Evolutionary conservation across 2,329 filamentous ascomycete species (phyloP).

Genomic region (Fusarium sacchari): DNA sequence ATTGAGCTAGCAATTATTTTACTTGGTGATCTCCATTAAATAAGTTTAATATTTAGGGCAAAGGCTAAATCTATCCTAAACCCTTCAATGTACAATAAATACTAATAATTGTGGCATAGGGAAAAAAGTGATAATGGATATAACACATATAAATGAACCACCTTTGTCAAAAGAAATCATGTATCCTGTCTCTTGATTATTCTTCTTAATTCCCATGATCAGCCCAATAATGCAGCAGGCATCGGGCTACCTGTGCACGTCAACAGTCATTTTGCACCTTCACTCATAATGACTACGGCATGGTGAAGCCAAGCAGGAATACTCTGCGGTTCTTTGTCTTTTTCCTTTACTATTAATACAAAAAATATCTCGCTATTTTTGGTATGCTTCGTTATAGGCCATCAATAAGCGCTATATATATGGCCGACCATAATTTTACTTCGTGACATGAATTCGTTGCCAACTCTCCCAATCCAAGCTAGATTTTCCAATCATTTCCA

Average conservation of each 20-base stretch:
- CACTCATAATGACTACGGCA: background rate
- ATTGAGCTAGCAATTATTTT: background rate
- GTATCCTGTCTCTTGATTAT: background rate
- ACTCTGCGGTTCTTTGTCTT: background rate
- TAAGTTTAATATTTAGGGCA: background rate
- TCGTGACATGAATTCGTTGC: conserved; percentile 11
- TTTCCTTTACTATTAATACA: conserved; percentile 26
- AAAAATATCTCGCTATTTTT: conserved; percentile 8
- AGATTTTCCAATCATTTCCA: conserved; percentile 55
- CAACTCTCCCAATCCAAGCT: background rate
- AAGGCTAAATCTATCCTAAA: too few species aligned
- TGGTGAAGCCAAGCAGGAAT: background rate
- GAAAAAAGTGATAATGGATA: background rate
- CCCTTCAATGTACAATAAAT: background rate
- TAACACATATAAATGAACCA: background rate
- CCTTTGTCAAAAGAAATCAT: background rate
- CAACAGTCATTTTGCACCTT: background rate
- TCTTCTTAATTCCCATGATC: background rate
- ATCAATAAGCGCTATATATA: conserved; percentile 5
- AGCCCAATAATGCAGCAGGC: background rate
- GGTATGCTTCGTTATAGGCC: conserved; percentile 19
- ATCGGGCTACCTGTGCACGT: background rate
- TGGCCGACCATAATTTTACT: background rate
- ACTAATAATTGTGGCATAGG: background rate
- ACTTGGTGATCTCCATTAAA: background rate